phyloP scores from a whole-genome alignment of 768 basidiomycete genomes.

The Tulasnella sp. region DNA sequence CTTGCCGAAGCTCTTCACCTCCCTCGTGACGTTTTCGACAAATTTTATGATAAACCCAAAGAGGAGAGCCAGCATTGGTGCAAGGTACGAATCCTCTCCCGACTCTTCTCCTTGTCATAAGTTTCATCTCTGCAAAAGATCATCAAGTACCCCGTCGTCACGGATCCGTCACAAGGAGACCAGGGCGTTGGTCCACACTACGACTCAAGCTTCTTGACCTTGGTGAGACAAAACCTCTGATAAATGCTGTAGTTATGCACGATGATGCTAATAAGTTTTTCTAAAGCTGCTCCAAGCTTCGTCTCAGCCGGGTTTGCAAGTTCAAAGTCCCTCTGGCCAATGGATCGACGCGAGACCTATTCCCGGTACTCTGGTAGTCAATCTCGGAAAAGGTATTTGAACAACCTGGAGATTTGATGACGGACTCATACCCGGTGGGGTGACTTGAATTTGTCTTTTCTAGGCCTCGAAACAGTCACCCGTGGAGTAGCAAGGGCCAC shows the following conservation, averaged over 20 bases:
- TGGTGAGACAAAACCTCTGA: conserved; percentile 35
- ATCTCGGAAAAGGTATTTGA: conserved; percentile 73
- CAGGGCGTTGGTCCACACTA: conserved; percentile 84
- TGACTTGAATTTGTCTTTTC: too few species aligned
- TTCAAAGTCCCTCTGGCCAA: conserved; percentile 65
- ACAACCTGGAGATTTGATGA: too few species aligned
- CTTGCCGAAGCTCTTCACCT: conserved; percentile 62
- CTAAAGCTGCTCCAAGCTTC: conserved; percentile 67
- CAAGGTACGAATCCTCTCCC: conserved; percentile 33
- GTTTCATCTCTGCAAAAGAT: conserved; percentile 28
- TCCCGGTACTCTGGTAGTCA: conserved; percentile 69
- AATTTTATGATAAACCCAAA: conserved; percentile 50
- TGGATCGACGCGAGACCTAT: conserved; percentile 79
- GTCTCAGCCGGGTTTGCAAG: conserved; percentile 64
- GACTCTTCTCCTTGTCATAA: neutral
- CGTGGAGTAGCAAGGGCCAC: conserved; percentile 67
- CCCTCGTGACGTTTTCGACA: conserved; percentile 42
- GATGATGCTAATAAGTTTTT: neutral
- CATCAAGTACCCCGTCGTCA: conserved; percentile 64
- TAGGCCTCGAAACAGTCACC: conserved; percentile 69
- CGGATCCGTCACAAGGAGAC: conserved; percentile 29
- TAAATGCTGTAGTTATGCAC: neutral
- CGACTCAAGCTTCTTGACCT: conserved; percentile 67
- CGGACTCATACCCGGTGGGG: too few species aligned
- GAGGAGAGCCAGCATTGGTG: conserved; percentile 56